A percentile compares a stretch with the other conserved stretches of the same genome.
These are phyloP conservation scores for Malania oleifera DNA, from an alignment of 164 flowering plant genomes.

Conservation along the genomic window DNA sequence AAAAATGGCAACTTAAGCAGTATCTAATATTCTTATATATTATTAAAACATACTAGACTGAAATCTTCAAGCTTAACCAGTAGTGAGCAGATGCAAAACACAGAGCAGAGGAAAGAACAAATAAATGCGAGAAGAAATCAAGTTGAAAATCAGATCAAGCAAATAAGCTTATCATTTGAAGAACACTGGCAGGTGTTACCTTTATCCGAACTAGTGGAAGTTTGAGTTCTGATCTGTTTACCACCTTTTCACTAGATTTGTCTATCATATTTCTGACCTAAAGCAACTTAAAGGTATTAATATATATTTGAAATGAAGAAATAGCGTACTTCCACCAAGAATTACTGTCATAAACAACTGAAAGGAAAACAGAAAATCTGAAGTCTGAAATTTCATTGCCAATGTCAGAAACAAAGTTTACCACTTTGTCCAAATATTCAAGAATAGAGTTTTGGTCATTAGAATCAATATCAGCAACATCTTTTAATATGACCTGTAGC, in stretches of 20 bases:
- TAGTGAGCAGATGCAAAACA: too few species aligned
- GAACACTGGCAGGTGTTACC: constrained; percentile 33
- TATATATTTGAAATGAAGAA: constrained; percentile 7
- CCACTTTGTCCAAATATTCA: constrained; percentile 91
- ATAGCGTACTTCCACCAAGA: background rate
- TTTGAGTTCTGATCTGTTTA: constrained; percentile 47
- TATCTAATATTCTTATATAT: too few species aligned
- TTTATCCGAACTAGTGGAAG: constrained; percentile 86
- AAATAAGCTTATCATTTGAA: background rate
- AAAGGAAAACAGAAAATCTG: background rate
- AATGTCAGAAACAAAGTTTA: constrained; percentile 16
- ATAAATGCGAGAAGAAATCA: background rate
- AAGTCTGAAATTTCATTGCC: background rate
- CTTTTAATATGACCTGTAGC: constrained; percentile 76
- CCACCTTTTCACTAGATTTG: constrained; percentile 39
- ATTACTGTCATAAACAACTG: constrained; percentile 1
- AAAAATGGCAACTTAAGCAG: too few species aligned
- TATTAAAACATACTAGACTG: too few species aligned
- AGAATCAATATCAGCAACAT: constrained; percentile 78
- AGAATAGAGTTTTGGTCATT: constrained; percentile 90
- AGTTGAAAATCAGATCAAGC: too few species aligned
- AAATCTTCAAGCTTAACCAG: too few species aligned
- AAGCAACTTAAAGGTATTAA: constrained; percentile 15
- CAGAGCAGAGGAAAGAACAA: background rate
- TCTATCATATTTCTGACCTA: constrained; percentile 84